Percentiles rank a stretch among this genome's conserved stretches.
Evolutionary conservation across 768 basidiomycete genomes (phyloP).

Genomic region (Mycena epipterygia): DNA sequence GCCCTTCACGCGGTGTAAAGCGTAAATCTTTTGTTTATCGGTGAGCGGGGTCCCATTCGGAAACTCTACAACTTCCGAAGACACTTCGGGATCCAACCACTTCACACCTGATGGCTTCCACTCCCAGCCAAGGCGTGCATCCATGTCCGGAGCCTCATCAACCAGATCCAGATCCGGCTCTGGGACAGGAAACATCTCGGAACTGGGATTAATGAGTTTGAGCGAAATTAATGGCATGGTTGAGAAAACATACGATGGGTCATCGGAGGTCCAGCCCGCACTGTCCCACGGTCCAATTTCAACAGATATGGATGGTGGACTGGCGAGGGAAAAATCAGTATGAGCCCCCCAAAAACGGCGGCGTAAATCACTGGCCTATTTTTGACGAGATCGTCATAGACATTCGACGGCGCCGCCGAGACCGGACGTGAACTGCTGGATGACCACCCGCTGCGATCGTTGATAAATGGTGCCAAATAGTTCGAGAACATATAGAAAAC

Average conservation of each 20-base stretch:
- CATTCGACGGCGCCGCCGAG: conserved; percentile 16
- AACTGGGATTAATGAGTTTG: neutral
- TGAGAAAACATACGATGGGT: neutral
- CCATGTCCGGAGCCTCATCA: too few relatives aligned
- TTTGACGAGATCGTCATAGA: neutral
- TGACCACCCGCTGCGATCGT: conserved; percentile 17
- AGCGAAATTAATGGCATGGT: neutral
- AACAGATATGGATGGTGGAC: conserved; percentile 6
- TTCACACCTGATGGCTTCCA: neutral
- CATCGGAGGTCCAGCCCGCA: neutral
- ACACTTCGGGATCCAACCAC: neutral
- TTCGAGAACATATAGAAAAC: neutral
- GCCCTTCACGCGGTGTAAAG: conserved; percentile 12
- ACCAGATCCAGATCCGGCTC: too few relatives aligned
- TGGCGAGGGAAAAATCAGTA: neutral
- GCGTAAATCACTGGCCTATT: conserved; percentile 15
- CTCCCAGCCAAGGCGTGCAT: neutral
- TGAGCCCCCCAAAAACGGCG: neutral
- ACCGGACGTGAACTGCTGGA: conserved; percentile 14
- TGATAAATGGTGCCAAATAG: neutral
- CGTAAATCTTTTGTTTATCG: conserved; percentile 2
- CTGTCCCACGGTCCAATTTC: conserved; percentile 10
- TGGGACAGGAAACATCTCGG: too few relatives aligned
- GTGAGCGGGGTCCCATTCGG: conserved; percentile 9
- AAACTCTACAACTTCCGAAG: conserved; percentile 12